Evolutionary conservation across 306 rosid species (phyloP).

Genomic region (Quercus glauca): DNA sequence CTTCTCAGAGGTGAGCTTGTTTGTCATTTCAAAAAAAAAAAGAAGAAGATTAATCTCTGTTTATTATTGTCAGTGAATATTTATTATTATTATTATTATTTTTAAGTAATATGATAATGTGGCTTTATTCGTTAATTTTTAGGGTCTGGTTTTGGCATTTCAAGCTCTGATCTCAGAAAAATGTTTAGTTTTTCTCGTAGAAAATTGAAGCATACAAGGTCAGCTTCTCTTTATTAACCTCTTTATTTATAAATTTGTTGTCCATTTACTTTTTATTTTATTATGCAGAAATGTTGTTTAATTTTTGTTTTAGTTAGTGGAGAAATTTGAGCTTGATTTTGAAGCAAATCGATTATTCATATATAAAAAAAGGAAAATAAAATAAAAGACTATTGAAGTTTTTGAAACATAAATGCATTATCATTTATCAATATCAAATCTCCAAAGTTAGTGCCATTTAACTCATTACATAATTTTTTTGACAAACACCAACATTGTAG

Average conservation of each 20-base stretch:
- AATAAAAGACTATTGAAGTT: not conserved
- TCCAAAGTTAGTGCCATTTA: not conserved
- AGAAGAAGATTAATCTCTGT: not conserved
- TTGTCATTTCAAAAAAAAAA: not conserved
- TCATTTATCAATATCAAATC: not conserved
- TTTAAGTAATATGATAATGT: conserved; percentile 23
- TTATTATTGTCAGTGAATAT: too few relatives aligned
- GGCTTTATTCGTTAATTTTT: conserved; percentile 12
- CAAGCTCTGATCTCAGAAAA: conserved; percentile 15
- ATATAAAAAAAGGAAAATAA: not conserved
- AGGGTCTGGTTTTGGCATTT: conserved; percentile 11
- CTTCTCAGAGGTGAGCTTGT: not conserved
- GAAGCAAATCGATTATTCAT: not conserved
- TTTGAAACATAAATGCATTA: not conserved
- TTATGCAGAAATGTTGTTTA: not conserved
- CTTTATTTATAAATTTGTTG: not conserved
- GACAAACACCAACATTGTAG: not conserved
- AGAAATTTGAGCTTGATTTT: not conserved
- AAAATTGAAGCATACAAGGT: conserved; percentile 82
- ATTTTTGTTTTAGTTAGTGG: not conserved
- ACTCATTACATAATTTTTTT: not conserved
- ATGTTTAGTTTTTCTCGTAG: conserved; percentile 92
- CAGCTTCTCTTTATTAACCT: conserved; percentile 2
- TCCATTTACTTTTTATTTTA: not conserved
- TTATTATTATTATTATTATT: not conserved